Base-by-base conservation (phyloP, 2,329 filamentous ascomycete species). In the Ascochyta clinopodiicola region DNA sequence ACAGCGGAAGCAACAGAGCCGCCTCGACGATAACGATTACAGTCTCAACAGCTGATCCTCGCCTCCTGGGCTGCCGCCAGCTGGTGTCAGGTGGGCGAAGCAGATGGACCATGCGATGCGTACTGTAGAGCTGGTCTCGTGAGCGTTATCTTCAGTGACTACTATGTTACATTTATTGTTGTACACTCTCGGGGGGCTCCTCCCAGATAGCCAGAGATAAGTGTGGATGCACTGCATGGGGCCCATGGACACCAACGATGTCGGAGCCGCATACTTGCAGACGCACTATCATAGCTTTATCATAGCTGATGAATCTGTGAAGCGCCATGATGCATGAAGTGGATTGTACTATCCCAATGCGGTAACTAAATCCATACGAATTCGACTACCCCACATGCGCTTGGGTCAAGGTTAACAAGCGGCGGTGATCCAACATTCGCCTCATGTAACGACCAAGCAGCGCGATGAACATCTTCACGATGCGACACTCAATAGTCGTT, bases 271-370 rank as follows among this genome's bases (percentile, higher is more conserved):
- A 57, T 44, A 39, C 48, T 51, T 40, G 53, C 56, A 61, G 55
- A 58, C 60, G 60, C 51, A 59, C 60, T 24, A 6, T 24, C 22
- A 60, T 63, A 51, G 64, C 61, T 61, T 61, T 67, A 67, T 67
- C 62, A 51, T 62, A 43, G 44, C 49, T 35, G 39, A 47, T 50
- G 59, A 55, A 61, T 62, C 58, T 50, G 57, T 48, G 53, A 61
- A 59, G 60, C 62, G 63, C 48, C 36, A 60, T 64, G 62, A 66
- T 65, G 63, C 62, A 51, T 44, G 38, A 35, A 45, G 59, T 61
- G 56, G 58, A 44, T 22, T 44, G 31, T 27, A 56, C 52, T 63
- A 57, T 42, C 57, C 56, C 3, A 6, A 60, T 56, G 22, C 29
- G 42, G 66, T 32, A 46, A 66, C 24, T 21, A 40, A 36, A 45